A percentile compares a stretch with the other conserved stretches of the same genome.
phyloP scores from a whole-genome alignment of 2,329 filamentous ascomycete genomes.

The Iodosphaeria phyllophila region DNA sequence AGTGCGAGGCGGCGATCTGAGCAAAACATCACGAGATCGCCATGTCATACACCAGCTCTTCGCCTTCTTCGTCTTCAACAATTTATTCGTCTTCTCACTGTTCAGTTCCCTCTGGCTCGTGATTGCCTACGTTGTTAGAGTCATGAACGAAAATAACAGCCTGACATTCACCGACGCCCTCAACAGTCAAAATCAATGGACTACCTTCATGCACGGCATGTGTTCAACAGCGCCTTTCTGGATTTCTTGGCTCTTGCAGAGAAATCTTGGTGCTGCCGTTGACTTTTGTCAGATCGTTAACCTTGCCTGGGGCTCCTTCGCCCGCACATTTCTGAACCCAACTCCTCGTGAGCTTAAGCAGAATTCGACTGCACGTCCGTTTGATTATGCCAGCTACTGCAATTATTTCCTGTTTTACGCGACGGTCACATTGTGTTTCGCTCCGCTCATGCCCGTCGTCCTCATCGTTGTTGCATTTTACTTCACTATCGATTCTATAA shows the following conservation, averaged over 20 bases:
- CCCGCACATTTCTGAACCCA: slow-evolving; percentile 67
- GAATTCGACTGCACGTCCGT: slow-evolving; percentile 75
- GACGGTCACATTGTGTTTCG: slow-evolving; percentile 74
- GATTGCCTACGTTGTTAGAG: slow-evolving; percentile 42
- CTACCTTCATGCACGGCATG: slow-evolving; percentile 50
- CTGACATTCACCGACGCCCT: slow-evolving; percentile 53
- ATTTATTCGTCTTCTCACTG: slow-evolving; percentile 80
- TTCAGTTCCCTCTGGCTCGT: slow-evolving; percentile 73
- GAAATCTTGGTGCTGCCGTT: slow-evolving; percentile 82
- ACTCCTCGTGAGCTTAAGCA: slow-evolving; percentile 80
- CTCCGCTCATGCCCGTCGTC: slow-evolving; percentile 70
- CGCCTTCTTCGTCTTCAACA: slow-evolving; percentile 95
- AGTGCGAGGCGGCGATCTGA: slow-evolving; percentile 68
- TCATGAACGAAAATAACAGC: slow-evolving; percentile 29
- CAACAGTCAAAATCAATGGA: slow-evolving; percentile 41
- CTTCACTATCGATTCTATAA: slow-evolving; percentile 67
- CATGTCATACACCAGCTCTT: slow-evolving; percentile 86
- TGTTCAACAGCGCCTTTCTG: slow-evolving; percentile 79
- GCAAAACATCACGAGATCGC: slow-evolving; percentile 79
- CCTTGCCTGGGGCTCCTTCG: slow-evolving; percentile 67
- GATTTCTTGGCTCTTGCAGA: slow-evolving; percentile 84
- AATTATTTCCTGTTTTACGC: slow-evolving; percentile 95
- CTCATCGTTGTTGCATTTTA: slow-evolving; percentile 77
- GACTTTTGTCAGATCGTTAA: slow-evolving; percentile 83
- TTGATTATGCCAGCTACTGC: slow-evolving; percentile 94